Evolutionary conservation across 768 basidiomycete genomes (phyloP).

Genomic region (Boletus sensibilis): DNA sequence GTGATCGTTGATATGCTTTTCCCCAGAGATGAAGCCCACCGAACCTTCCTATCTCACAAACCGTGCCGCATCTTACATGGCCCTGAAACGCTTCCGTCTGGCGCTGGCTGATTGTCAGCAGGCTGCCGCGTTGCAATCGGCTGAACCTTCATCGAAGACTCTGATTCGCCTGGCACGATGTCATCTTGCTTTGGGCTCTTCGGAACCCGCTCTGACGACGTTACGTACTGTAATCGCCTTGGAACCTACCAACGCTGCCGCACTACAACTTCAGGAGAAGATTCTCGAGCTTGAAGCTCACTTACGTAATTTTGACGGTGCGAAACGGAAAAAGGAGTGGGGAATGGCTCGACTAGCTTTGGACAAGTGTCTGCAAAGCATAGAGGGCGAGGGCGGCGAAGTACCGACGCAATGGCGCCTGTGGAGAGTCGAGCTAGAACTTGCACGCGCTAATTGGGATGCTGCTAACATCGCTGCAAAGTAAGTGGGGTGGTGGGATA

Average conservation of each 20-base stretch:
- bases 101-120: constrained; percentile 80
- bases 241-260: constrained; percentile 61
- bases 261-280: constrained; percentile 59
- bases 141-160: constrained; percentile 67
- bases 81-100: constrained; percentile 67
- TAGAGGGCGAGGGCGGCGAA: constrained; percentile 74
- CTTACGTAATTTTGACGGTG: constrained; percentile 58
- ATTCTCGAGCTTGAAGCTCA: constrained; percentile 63
- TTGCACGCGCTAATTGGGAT: constrained; percentile 70
- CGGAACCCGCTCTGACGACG: constrained; percentile 64
- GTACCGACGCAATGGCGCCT: constrained; percentile 77
- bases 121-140: constrained; percentile 64
- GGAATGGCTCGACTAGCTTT: constrained; percentile 74
- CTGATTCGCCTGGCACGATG: constrained; percentile 81
- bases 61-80: constrained; percentile 84
- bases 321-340: constrained; percentile 67
- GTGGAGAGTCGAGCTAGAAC: constrained; percentile 77
- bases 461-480: constrained; percentile 72
- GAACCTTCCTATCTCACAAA: constrained; percentile 83
- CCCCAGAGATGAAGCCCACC: constrained; percentile 52
- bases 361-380: constrained; percentile 70
- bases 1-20: constrained; percentile 4
- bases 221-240: constrained; percentile 58
- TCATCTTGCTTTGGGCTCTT: constrained; percentile 75
- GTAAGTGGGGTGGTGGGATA: constrained; percentile 42